Conservation (phyloP, 2,329 filamentous ascomycete genomes). For the Fusarium sp. region DNA sequence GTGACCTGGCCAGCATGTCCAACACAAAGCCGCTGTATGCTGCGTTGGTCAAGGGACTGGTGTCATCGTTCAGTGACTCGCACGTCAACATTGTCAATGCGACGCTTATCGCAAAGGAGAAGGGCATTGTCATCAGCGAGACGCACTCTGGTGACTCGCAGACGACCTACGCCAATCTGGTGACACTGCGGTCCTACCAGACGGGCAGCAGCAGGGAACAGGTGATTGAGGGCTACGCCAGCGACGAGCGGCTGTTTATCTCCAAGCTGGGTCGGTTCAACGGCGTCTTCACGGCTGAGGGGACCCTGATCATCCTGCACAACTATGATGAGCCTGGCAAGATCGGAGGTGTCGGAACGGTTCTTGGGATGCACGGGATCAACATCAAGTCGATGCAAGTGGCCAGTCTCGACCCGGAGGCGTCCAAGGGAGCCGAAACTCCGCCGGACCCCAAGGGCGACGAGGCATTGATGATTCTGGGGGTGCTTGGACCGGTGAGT, state of each 20-base stretch:
- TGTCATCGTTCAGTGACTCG: conserved; percentile 70
- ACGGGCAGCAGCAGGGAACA: conserved; percentile 49
- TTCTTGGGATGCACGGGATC: conserved; percentile 72
- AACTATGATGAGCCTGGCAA: conserved; percentile 85
- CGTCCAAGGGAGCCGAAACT: conserved; percentile 36
- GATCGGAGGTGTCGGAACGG: conserved; percentile 78
- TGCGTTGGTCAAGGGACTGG: conserved; percentile 78
- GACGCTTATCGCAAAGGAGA: conserved; percentile 75
- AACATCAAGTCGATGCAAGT: conserved; percentile 87
- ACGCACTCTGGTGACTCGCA: conserved; percentile 70
- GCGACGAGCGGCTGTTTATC: conserved; percentile 70
- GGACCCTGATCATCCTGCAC: conserved; percentile 77
- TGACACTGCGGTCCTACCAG: conserved; percentile 68
- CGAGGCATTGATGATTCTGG: conserved; percentile 83
- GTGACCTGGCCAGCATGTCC: conserved; percentile 72
- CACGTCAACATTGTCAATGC: conserved; percentile 87
- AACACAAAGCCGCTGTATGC: conserved; percentile 83
- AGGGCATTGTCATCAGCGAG: conserved; percentile 80
- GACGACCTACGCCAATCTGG: conserved; percentile 71
- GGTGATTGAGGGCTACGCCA: conserved; percentile 71
- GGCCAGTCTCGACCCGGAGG: conserved; percentile 55
- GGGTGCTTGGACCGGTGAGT: conserved; percentile 71
- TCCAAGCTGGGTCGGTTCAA: conserved; percentile 76
- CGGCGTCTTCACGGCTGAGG: conserved; percentile 75
- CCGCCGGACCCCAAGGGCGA: conserved; percentile 52